Base-by-base conservation (phyloP, 352 stramenopile genomes). In the Globisporangium alternatum region DNA sequence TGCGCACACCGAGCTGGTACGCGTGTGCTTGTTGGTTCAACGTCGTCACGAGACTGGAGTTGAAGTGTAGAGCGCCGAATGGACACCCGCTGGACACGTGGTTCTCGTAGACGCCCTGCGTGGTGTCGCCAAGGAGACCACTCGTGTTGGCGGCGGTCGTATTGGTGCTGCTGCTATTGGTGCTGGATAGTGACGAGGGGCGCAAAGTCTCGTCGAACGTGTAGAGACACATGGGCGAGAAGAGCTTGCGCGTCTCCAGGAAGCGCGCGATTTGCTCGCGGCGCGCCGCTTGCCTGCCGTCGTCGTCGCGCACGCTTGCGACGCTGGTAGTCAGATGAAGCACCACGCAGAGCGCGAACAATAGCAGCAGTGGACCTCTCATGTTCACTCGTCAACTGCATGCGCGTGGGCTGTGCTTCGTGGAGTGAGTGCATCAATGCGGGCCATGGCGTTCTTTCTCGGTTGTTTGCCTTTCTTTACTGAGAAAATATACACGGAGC, bases 51-150 rank as follows among this genome's bases (percentile, higher is more conserved):
- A 92, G 54, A 15, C 75, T 60, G 4, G 63, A 44, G 30, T 90
- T 74, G 55, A 83, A 74, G 30, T 83, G 68, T 7, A 92, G 72
- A n/a, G 80, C 68, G 6, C 83, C 81, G 61, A 92, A 92, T 21
- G 81, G 83, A 67, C 83, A 92, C 2, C 55, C 48, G 1, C 12
- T 22, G 3, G 64, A 62, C 2, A 74, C 22, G 31, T 71, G 70
- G 10, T 76, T 67, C 48, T 70, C 57, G 48, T 76, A 74, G n/a
- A 51, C 37, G 28, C 13, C 22, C 28, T 56, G 49, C 2, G 33
- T 54, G 30, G 31, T 19, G 15, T 33, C 6, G 28, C 17, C 12
- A 25, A 17, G 22, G 19, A 33, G n/a, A 10, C 6, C 22, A 13
- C 21, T 47, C 25, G 5, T 19, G 65, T 56, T 65, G n/a, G 41